Conservation (phyloP, 345 rosid genomes). For the Camelina laxa region DNA sequence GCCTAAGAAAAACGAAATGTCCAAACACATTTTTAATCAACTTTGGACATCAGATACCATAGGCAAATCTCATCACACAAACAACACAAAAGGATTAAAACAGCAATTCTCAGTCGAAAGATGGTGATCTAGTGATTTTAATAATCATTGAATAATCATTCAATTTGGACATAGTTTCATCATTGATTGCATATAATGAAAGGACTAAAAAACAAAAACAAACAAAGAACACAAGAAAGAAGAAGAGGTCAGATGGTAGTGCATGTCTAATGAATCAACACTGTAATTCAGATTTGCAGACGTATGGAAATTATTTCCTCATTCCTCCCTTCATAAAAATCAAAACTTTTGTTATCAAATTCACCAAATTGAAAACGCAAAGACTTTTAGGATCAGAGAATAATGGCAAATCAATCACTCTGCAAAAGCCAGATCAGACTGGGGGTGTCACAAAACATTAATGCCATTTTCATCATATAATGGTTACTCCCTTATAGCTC, state of each 20-base stretch:
- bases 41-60: slow-evolving; percentile 81
- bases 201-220: background rate
- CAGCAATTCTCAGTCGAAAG: slow-evolving; percentile 89
- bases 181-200: slow-evolving; percentile 55
- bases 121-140: slow-evolving; percentile 63
- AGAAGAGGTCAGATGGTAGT: slow-evolving; percentile 85
- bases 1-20: slow-evolving; percentile 68
- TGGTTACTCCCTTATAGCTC: too few species aligned
- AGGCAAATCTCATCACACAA: slow-evolving; percentile 47
- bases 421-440: slow-evolving; percentile 57
- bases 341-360: background rate
- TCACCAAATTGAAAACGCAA: background rate
- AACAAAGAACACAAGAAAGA: background rate
- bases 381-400: slow-evolving; percentile 43
- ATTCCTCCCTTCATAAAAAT: slow-evolving; percentile 35
- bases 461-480: slow-evolving; percentile 49
- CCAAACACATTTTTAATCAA: slow-evolving; percentile 49
- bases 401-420: slow-evolving; percentile 45
- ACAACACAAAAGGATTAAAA: background rate
- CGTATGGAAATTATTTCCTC: slow-evolving; percentile 61
- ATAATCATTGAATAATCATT: slow-evolving; percentile 62
- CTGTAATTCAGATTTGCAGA: slow-evolving; percentile 53
- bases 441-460: slow-evolving; percentile 84
- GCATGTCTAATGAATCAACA: slow-evolving; percentile 78
- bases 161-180: slow-evolving; percentile 52